Evolutionary conservation across 2,329 filamentous ascomycete genomes (phyloP).

Genomic region (Corinectria fuckeliana): DNA sequence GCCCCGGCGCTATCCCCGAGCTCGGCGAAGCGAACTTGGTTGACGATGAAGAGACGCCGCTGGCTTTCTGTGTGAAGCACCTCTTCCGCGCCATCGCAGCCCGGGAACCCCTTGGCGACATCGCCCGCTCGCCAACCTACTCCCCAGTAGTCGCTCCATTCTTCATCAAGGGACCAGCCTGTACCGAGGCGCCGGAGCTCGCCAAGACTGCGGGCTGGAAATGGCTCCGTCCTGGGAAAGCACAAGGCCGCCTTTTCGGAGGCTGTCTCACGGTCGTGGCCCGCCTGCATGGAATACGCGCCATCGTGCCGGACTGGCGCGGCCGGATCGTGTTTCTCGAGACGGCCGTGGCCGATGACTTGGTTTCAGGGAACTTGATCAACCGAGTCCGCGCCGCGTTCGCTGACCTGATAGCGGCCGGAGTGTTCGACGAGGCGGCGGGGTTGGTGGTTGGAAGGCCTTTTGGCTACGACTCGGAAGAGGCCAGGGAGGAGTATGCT

Average conservation of each 20-base stretch:
- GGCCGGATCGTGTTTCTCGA: slow-evolving; percentile 50
- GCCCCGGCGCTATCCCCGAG: slow-evolving; percentile 48
- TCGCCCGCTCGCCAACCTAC: slow-evolving; percentile 43
- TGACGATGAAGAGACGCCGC: slow-evolving; percentile 35
- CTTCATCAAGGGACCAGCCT: slow-evolving; percentile 30
- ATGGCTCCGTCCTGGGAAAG: slow-evolving; percentile 46
- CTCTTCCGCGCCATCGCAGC: slow-evolving; percentile 42
- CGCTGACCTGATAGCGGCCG: slow-evolving; percentile 50
- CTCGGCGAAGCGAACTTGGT: slow-evolving; percentile 41
- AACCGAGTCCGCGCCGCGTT: slow-evolving; percentile 42
- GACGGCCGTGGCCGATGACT: slow-evolving; percentile 45
- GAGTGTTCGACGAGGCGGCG: slow-evolving; percentile 49
- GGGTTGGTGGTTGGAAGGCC: slow-evolving; percentile 51
- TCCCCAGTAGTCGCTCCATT: slow-evolving; percentile 33
- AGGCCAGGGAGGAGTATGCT: slow-evolving; percentile 39
- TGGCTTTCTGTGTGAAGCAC: slow-evolving; percentile 41
- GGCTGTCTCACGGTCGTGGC: slow-evolving; percentile 50
- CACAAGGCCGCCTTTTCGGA: slow-evolving; percentile 52
- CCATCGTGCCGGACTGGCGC: slow-evolving; percentile 46
- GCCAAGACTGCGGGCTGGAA: slow-evolving; percentile 40
- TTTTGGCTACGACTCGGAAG: slow-evolving; percentile 47
- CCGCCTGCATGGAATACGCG: slow-evolving; percentile 44
- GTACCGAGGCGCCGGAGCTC: slow-evolving; percentile 39
- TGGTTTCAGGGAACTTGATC: slow-evolving; percentile 26
- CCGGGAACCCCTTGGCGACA: slow-evolving; percentile 37